These are phyloP conservation scores for Penicillium olsonii DNA, from an alignment of 2,329 filamentous ascomycete species.

Conservation along the genomic window DNA sequence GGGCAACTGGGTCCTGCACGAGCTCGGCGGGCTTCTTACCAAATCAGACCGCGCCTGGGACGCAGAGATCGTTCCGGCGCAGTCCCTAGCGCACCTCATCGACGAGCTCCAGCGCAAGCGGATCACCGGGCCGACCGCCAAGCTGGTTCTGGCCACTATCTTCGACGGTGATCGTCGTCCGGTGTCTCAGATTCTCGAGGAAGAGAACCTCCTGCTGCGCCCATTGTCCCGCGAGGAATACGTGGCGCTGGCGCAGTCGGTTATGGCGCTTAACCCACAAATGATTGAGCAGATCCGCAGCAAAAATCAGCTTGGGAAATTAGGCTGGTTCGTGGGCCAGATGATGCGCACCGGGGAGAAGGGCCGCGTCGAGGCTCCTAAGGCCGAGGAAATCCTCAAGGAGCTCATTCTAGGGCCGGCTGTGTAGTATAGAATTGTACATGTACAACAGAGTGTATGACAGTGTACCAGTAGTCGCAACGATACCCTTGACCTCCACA, in stretches of 20 bases:
- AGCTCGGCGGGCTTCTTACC: conserved; percentile 65
- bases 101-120: conserved; percentile 44
- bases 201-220: conserved; percentile 57
- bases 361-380: conserved; percentile 62
- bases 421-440: conserved; percentile 9
- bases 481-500: conserved; percentile 23
- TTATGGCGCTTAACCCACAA: conserved; percentile 57
- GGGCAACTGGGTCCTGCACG: conserved; percentile 74
- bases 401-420: conserved; percentile 44
- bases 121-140: conserved; percentile 60
- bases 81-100: conserved; percentile 49
- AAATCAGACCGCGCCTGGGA: conserved; percentile 54
- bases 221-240: conserved; percentile 61
- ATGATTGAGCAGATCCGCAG: conserved; percentile 61
- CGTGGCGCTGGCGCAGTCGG: conserved; percentile 51
- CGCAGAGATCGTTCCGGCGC: conserved; percentile 40
- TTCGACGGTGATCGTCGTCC: conserved; percentile 54
- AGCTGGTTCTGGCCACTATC: conserved; percentile 58
- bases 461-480: conserved; percentile 8
- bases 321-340: conserved; percentile 68
- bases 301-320: conserved; percentile 64
- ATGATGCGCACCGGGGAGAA: conserved; percentile 65
- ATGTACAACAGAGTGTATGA: conserved; percentile 11
- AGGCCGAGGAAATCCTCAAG: conserved; percentile 57
- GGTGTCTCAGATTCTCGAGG: conserved; percentile 56